These are phyloP conservation scores for Claviceps pazoutovae DNA, from an alignment of 2,329 filamentous ascomycete species.

Conservation along the genomic window DNA sequence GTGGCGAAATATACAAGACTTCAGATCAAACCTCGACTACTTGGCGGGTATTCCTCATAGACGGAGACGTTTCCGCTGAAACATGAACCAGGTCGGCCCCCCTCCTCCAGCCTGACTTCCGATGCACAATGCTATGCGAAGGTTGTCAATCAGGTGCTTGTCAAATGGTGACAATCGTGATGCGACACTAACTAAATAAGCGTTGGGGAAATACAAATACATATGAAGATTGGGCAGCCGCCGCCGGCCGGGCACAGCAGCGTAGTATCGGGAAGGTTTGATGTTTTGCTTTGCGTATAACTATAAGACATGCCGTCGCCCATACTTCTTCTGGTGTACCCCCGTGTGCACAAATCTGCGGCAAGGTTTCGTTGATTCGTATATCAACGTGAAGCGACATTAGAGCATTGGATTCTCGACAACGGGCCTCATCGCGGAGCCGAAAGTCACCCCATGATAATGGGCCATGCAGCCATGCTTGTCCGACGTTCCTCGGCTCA, in stretches of 20 bases:
- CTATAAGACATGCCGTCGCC: not conserved
- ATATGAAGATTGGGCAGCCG: not conserved
- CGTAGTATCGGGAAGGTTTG: not conserved
- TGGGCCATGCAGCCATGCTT: not conserved
- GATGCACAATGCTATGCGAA: not conserved
- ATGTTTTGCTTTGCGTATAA: not conserved
- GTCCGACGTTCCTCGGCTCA: not conserved
- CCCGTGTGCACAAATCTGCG: not conserved
- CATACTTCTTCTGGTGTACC: not conserved
- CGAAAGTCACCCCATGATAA: not conserved
- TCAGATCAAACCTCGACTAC: not conserved
- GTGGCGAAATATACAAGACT: not conserved
- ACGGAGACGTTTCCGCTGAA: not conserved
- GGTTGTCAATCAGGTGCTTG: not conserved
- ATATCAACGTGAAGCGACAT: not conserved
- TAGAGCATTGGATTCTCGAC: not conserved
- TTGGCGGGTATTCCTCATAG: not conserved
- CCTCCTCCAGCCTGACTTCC: too few relatives aligned
- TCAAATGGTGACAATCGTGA: not conserved
- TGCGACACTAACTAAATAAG: not conserved
- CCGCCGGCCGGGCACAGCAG: not conserved
- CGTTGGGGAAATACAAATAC: not conserved
- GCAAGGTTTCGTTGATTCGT: not conserved
- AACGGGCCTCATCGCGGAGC: not conserved
- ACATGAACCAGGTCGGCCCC: too few relatives aligned